These are phyloP conservation scores for Phialophora tarda DNA, from an alignment of 2,329 filamentous ascomycete genomes.

Conservation along the genomic window DNA sequence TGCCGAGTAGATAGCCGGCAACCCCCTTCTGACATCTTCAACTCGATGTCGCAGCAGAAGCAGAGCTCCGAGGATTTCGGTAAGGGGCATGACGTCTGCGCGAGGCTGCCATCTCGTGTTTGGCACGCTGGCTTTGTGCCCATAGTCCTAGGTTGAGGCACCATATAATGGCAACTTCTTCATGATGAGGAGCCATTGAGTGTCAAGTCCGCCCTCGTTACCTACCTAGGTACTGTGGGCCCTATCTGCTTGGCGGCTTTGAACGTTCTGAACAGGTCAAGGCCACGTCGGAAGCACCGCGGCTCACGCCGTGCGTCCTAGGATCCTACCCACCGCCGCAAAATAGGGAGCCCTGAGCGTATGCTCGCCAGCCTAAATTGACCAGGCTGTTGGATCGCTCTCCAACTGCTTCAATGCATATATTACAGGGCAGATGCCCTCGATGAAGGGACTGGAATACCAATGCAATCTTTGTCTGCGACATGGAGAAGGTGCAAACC, in stretches of 20 bases:
- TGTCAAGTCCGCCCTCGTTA: neutral
- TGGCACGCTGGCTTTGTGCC: neutral
- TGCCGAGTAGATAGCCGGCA: neutral
- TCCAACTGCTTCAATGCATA: neutral
- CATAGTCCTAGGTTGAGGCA: neutral
- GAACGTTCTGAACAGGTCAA: neutral
- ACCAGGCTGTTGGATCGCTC: neutral
- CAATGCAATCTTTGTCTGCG: neutral
- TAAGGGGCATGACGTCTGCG: neutral
- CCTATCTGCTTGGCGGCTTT: neutral
- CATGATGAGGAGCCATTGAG: neutral
- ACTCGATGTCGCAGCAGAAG: neutral
- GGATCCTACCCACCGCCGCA: neutral
- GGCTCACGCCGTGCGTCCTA: neutral
- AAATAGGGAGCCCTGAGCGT: neutral
- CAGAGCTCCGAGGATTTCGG: neutral
- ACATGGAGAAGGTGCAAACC: neutral
- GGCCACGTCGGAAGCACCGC: neutral
- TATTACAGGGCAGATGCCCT: neutral
- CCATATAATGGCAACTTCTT: neutral
- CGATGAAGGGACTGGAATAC: neutral
- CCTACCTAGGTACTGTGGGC: neutral
- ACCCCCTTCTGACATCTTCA: neutral
- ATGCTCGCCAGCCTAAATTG: neutral
- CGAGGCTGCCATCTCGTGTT: neutral